Evolutionary conservation across 768 basidiomycete genomes (phyloP), one percentile per base, ranked within the genome.

Genomic region (Punctularia strigosozonata): DNA sequence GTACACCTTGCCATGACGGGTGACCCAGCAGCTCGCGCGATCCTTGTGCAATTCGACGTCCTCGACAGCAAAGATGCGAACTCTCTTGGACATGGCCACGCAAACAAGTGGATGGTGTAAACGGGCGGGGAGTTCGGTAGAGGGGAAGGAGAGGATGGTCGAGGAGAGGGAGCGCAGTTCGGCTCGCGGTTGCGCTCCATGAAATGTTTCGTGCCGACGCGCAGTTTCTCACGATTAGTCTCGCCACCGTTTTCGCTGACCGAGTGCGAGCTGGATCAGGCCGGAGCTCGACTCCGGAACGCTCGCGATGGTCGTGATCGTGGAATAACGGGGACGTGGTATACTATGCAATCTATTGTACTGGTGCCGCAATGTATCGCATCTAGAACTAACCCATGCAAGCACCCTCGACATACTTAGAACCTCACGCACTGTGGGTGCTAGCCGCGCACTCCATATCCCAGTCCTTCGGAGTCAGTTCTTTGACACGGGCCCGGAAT

Each of bases 1-100:
- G 67, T 92, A 98, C 18, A 99, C 87, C 52, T 79, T 84, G 51
- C 80, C 81, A 42, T 66, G 66, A 55, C 76, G 77, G 2, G 82
- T 69, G 36, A 98, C 65, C 87, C 89, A 97, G 56, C 87, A 90
- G 47, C 76, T 85, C 1, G 60, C 47, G 1, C 65, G 38, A 4
- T 69, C 64, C 34, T 61, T 68, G 65, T 92, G 88, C 22, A 53
- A 51, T 3, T 64, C 70, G 35, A 92, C 73, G 58, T 92, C 89
- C 44, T 84, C 79, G 25, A 60, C 58, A 3, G 84, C 78, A 60
- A 73, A 84, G 46, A 91, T 82, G 38, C 72, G 74, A 44, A 84
- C 63, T 26, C 84, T 77, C 36, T 64, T 55, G 25, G 77, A 71
- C 75, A 83, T 80, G 56, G 46, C 43, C 42, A 53, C 37, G 53